Percentiles rank a stretch among this genome's conserved stretches.
These are phyloP conservation scores for Penicillium pancosmium DNA, from an alignment of 495 filamentous ascomycete species.

Conservation along the genomic window DNA sequence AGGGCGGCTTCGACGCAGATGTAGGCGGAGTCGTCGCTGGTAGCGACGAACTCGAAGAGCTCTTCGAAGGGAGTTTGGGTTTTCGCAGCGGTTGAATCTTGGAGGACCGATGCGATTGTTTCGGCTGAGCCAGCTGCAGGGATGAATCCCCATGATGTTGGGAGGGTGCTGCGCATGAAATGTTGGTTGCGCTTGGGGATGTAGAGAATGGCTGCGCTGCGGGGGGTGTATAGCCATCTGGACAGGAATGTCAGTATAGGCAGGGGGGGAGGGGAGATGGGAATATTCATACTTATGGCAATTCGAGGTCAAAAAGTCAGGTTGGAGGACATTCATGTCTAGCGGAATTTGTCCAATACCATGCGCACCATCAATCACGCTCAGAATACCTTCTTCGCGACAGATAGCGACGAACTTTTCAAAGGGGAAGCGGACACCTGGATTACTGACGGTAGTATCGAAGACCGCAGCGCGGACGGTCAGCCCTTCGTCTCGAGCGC, in stretches of 20 bases:
- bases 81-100: conserved; percentile 47
- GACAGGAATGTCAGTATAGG: background rate
- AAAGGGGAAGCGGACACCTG: conserved; percentile 79
- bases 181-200: conserved; percentile 73
- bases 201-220: conserved; percentile 78
- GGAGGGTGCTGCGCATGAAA: conserved; percentile 72
- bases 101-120: conserved; percentile 37
- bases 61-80: conserved; percentile 61
- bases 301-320: conserved; percentile 85
- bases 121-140: conserved; percentile 34
- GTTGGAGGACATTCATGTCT: conserved; percentile 61
- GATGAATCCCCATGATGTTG: conserved; percentile 65
- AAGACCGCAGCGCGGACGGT: conserved; percentile 68
- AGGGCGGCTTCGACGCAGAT: conserved; percentile 72
- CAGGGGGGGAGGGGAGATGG: no score
- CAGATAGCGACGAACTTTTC: conserved; percentile 65
- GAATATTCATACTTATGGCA: conserved; percentile 69
- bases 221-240: conserved; percentile 84
- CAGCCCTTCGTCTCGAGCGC: conserved; percentile 46
- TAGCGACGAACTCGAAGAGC: conserved; percentile 79
- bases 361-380: conserved; percentile 79
- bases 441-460: conserved; percentile 74
- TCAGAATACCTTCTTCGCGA: conserved; percentile 61
- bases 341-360: conserved; percentile 76
- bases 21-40: conserved; percentile 70